phyloP scores from a whole-genome alignment of 2,329 filamentous ascomycete genomes.

The Chaetoscypha palmicola region DNA sequence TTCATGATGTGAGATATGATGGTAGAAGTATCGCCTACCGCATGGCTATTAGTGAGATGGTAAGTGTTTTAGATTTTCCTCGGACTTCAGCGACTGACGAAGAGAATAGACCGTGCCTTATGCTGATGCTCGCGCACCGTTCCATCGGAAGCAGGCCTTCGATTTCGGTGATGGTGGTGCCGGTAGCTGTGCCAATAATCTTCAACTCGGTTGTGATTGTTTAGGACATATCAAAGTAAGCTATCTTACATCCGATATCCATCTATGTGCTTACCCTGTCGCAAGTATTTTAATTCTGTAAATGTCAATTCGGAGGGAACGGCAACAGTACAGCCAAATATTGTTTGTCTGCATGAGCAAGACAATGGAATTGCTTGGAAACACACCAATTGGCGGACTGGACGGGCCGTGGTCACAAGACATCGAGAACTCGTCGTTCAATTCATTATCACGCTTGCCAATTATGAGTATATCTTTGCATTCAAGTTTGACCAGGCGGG shows the following conservation, averaged over 20 bases:
- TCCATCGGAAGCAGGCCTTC: slow-evolving; percentile 63
- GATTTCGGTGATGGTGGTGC: slow-evolving; percentile 62
- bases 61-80: neutral
- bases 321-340: slow-evolving; percentile 41
- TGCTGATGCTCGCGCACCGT: slow-evolving; percentile 58
- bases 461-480: slow-evolving; percentile 67
- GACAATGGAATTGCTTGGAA: slow-evolving; percentile 62
- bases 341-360: slow-evolving; percentile 64
- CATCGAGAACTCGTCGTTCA: slow-evolving; percentile 61
- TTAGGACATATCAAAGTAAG: slow-evolving; percentile 60
- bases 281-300: slow-evolving; percentile 33
- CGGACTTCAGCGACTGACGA: neutral
- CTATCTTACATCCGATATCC: slow-evolving; percentile 51
- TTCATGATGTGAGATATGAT: slow-evolving; percentile 60
- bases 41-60: slow-evolving; percentile 58
- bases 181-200: slow-evolving; percentile 61
- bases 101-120: slow-evolving; percentile 39
- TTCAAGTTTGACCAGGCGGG: slow-evolving; percentile 67
- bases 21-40: slow-evolving; percentile 58
- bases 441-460: slow-evolving; percentile 63
- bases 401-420: slow-evolving; percentile 55
- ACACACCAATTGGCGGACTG: slow-evolving; percentile 62
- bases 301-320: neutral
- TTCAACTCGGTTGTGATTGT: slow-evolving; percentile 64
- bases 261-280: slow-evolving; percentile 50